Base-by-base conservation (phyloP, 768 basidiomycete species). In the Mycena galericulata region DNA sequence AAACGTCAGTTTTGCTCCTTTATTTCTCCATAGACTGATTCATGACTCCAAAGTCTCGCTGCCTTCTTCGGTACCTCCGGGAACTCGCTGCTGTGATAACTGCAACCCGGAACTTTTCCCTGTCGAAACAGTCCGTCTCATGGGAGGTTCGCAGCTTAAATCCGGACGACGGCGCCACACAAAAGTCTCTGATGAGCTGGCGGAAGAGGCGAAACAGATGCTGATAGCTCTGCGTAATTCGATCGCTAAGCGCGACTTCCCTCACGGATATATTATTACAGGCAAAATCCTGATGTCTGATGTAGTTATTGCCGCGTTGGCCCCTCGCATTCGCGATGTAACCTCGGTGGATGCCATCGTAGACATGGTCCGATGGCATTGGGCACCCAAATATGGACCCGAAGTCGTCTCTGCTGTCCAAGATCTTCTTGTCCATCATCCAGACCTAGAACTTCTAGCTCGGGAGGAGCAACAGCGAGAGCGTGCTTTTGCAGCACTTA, bases 81-180 rank as follows among this genome's bases (percentile, higher is more conserved):
- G 34, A 18, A 27, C 34, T 3, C 64, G 64, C 7, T 65, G 64
- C 55, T 65, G 64, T 41, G 64, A 65, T 20, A 65, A 58, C 20
- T 65, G 64, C 34, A 27, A 1, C 12, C 64, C 64, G 5, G 64
- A 65, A 2, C 53, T 47, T 6, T 65, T 65, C n/a, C 55, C 64
- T 1, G 55, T 57, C 3, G 64, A 65, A 15, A 65, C 55, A 7
- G 32, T 57, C 0, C 18, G 32, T 3, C 27, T 65, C 9, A n/a
- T 30, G 1, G 62, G 50, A 17, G 62, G 40, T 4, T 32, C 51
- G 6, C 14, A 18, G 1, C 34, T 51, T 9, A 63, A 36, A 34
- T 26, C 41, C 1, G 62, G 62, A 11, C 62, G 62, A 12, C 40
- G 62, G 2, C 53, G 49, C 6, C 20, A 26, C 2, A 22, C 24